Conservation (phyloP, 768 basidiomycete genomes). For the Collybia nuda region DNA sequence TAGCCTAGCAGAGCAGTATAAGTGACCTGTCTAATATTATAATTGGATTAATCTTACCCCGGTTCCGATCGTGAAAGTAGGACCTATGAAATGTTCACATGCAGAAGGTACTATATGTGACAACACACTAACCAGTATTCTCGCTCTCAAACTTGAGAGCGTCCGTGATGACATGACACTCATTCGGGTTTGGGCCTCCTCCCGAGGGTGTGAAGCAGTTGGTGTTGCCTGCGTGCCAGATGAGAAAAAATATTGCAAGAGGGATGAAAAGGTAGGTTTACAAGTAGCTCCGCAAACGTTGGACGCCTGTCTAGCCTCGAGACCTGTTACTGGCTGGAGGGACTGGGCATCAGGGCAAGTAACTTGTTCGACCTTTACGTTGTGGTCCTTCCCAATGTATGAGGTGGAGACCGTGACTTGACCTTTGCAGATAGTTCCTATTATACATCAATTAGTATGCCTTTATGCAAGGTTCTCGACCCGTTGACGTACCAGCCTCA, state of each 20-base stretch:
- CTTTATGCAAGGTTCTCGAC: too few species aligned
- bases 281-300: constrained; percentile 44
- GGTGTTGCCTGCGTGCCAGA: constrained; percentile 28
- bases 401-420: constrained; percentile 22
- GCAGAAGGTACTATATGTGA: background rate
- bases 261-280: constrained; percentile 14
- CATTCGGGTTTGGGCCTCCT: constrained; percentile 47
- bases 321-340: constrained; percentile 7
- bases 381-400: constrained; percentile 40
- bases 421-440: constrained; percentile 18
- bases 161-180: constrained; percentile 49
- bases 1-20: constrained; percentile 18
- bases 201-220: constrained; percentile 47
- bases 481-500: too few species aligned
- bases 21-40: background rate
- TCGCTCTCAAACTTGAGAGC: constrained; percentile 45
- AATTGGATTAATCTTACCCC: constrained; percentile 19
- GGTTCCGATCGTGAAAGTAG: constrained; percentile 29
- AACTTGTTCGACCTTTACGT: constrained; percentile 37
- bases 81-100: constrained; percentile 17
- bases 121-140: constrained; percentile 34
- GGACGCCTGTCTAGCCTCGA: constrained; percentile 24
- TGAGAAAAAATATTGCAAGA: background rate
- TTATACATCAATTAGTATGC: too few species aligned
- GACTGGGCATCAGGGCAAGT: constrained; percentile 26